phyloP scores from a whole-genome alignment of 2,329 filamentous ascomycete species.

The Hirsutella rhossiliensis region DNA sequence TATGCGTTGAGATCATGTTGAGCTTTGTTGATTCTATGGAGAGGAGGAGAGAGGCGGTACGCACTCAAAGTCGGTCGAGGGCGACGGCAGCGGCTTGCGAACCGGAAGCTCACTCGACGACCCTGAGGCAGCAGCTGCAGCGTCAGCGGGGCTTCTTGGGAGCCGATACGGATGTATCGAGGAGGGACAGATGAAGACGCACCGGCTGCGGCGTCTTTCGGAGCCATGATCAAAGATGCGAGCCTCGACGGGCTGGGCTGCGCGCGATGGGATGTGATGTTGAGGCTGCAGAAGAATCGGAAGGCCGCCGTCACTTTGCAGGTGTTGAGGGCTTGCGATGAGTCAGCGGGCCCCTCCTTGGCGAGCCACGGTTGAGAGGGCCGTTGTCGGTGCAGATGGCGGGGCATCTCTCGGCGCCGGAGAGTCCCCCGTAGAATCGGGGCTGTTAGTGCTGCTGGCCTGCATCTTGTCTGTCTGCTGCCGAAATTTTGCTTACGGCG shows the following conservation, averaged over 20 bases:
- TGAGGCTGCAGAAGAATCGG: background rate
- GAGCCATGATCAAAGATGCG: background rate
- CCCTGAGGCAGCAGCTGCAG: background rate
- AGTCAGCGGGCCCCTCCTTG: background rate
- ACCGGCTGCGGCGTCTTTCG: background rate
- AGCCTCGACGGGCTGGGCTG: background rate
- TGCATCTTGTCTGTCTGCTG: too few relatives aligned
- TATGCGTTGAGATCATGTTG: conserved; percentile 14
- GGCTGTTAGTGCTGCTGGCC: too few relatives aligned
- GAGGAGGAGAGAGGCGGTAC: conserved; percentile 1
- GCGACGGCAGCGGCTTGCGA: conserved; percentile 3
- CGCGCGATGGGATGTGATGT: background rate
- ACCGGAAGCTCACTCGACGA: background rate
- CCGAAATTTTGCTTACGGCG: too few relatives aligned
- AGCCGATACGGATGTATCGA: background rate
- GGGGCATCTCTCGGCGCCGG: background rate
- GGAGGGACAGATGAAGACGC: background rate
- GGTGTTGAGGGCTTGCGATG: background rate
- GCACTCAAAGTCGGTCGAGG: conserved; percentile 15
- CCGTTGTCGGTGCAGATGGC: background rate
- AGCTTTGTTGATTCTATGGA: too few relatives aligned
- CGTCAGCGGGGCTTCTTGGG: background rate
- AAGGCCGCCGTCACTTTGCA: background rate
- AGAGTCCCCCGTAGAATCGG: background rate
- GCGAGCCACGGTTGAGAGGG: background rate